Evolutionary conservation across 2,329 filamentous ascomycete species (phyloP).

Genomic region (Lasiodiplodia hormozganensis): DNA sequence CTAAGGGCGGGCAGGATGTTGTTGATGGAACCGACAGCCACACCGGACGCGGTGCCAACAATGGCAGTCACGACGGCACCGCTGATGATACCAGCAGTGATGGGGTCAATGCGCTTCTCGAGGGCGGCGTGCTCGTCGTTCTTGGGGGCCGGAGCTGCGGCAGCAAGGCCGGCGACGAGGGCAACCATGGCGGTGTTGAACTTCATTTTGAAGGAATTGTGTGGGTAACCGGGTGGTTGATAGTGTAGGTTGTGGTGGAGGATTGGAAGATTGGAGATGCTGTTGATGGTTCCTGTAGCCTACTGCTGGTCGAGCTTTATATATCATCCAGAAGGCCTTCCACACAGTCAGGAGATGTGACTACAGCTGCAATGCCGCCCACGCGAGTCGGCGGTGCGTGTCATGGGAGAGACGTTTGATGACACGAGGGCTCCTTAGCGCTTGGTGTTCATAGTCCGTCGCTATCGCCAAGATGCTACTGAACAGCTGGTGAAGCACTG

Average conservation of each 20-base stretch:
- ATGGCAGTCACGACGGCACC: slow-evolving; percentile 1
- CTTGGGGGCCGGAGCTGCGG: not conserved
- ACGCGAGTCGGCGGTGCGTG: too few relatives aligned
- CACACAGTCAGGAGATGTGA: too few relatives aligned
- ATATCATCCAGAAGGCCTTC: too few relatives aligned
- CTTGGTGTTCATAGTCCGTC: not conserved
- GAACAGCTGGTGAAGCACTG: not conserved
- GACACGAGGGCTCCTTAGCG: too few relatives aligned
- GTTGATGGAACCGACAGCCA: slow-evolving; percentile 2
- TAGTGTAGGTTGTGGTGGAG: not conserved
- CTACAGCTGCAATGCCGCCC: too few relatives aligned
- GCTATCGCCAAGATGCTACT: not conserved
- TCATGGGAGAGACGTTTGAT: too few relatives aligned
- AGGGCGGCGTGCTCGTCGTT: not conserved
- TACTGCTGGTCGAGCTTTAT: too few relatives aligned
- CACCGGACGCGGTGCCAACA: slow-evolving; percentile 3
- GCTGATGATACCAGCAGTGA: slow-evolving; percentile 1
- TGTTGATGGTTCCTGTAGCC: not conserved
- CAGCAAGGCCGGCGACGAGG: slow-evolving; percentile 1
- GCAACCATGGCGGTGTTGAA: not conserved
- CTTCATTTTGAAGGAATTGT: not conserved
- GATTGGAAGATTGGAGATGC: not conserved
- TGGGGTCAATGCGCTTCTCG: not conserved
- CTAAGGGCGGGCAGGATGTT: not conserved
- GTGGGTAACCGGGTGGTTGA: not conserved